These are phyloP conservation scores for Barnettozyma populi DNA, from an alignment of 805 yeast species.

Conservation along the genomic window DNA sequence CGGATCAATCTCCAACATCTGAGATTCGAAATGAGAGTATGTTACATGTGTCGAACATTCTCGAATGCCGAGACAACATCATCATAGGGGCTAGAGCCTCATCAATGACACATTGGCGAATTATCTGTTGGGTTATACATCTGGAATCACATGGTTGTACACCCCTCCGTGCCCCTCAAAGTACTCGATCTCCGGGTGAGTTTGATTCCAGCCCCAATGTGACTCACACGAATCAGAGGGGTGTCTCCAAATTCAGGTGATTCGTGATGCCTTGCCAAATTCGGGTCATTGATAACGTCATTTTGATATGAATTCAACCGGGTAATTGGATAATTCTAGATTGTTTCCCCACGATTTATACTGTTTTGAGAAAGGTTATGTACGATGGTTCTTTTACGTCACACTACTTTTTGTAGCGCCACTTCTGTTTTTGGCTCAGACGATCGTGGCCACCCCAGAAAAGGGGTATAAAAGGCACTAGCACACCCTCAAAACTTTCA, in stretches of 20 bases:
- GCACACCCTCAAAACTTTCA: neutral
- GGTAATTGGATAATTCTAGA: neutral
- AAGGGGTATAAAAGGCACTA: neutral
- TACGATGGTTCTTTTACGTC: neutral
- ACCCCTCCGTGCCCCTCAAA: neutral
- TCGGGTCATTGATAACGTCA: slow-evolving; percentile 4
- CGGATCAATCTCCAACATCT: no score
- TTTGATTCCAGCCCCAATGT: neutral
- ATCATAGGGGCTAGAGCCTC: no score
- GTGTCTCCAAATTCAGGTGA: neutral
- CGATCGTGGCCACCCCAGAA: neutral
- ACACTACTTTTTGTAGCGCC: neutral
- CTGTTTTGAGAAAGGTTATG: neutral
- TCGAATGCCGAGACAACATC: no score
- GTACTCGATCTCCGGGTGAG: neutral
- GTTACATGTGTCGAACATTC: no score
- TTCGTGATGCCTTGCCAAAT: neutral
- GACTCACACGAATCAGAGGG: neutral
- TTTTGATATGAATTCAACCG: neutral
- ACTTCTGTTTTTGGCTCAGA: neutral
- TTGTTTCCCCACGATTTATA: slow-evolving; percentile 4
- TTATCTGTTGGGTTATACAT: neutral
- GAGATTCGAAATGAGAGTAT: no score
- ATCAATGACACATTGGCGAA: neutral
- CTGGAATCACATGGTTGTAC: no score